These are phyloP conservation scores for Tylopilus vinaceipallidus DNA, from an alignment of 768 basidiomycete genomes.

Conservation along the genomic window DNA sequence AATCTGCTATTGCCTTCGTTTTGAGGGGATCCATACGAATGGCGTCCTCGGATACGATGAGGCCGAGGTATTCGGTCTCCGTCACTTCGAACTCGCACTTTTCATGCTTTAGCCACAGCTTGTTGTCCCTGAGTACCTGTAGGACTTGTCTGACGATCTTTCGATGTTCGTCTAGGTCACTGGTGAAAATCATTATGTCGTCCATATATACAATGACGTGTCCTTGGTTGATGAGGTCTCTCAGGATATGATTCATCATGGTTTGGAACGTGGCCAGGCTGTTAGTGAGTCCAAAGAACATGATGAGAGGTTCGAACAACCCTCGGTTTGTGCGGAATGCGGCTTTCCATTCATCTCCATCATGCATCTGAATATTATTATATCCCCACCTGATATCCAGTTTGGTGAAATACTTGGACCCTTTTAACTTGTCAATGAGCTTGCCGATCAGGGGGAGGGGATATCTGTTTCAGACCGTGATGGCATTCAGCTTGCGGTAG, in stretches of 20 bases:
- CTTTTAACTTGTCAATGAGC: too few relatives aligned
- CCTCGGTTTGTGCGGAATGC: slow-evolving; percentile 21
- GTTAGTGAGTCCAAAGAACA: slow-evolving; percentile 37
- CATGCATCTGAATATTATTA: neutral
- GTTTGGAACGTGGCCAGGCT: slow-evolving; percentile 31
- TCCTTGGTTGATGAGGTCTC: too few relatives aligned
- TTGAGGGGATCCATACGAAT: slow-evolving; percentile 34
- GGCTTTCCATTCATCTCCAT: neutral
- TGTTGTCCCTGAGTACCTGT: neutral
- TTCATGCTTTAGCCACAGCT: too few relatives aligned
- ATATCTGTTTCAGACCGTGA: too few relatives aligned
- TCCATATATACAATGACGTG: slow-evolving; percentile 33
- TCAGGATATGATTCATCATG: too few relatives aligned
- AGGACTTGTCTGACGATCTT: slow-evolving; percentile 21
- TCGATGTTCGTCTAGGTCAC: slow-evolving; percentile 11
- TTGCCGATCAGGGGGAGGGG: too few relatives aligned
- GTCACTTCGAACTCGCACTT: neutral
- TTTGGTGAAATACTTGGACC: too few relatives aligned
- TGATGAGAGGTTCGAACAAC: slow-evolving; percentile 35
- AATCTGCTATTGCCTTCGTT: too few relatives aligned
- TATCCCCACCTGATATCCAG: too few relatives aligned
- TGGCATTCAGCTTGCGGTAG: too few relatives aligned
- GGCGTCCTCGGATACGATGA: slow-evolving; percentile 24
- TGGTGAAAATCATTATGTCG: slow-evolving; percentile 32
- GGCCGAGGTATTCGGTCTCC: slow-evolving; percentile 32